Base-by-base conservation (phyloP, 2,329 filamentous ascomycete species). In the Cercospora sesami region DNA sequence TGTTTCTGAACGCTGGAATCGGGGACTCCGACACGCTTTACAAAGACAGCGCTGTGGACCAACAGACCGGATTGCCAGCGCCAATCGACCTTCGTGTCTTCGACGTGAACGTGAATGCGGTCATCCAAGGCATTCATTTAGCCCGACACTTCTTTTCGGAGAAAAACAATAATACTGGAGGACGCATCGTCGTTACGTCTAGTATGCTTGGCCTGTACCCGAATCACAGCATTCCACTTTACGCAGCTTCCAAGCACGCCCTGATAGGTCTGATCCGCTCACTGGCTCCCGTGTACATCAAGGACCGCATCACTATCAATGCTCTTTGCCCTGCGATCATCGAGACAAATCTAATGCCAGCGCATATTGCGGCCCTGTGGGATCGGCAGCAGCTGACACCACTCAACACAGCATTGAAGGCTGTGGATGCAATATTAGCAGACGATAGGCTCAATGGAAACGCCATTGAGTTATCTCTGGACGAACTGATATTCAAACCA, bases 1-100 rank as follows among this genome's bases (percentile, higher is more conserved):
- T 78, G 69, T 80, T 81, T 39, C 78, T 80, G 4, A 83, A 83
- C 71, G 81, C 81, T 3, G 81, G 81, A 0, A 80, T 82, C 28
- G 80, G 78, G 21, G 81, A 82, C 59, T 72, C 75, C 9, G 78
- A 81, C 63, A 72, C 74, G 28, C 68, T 82, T 23, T 81, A 81
- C 53, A 76, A 78, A 36, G 77, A 80, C 61, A 72, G 78, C 31
- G 76, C 76, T 8, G 60, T 79, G 51, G 70, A 73, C 28, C 60
- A 59, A 14, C 23, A 53, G 10, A 73, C 72, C 1, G 70, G 69
- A 1, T 53, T 74, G 7, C 75, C 80, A 8, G 78, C 76, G 65
- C 74, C 74, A n/a, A 63, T 81, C 69, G 77, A 80, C 67, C 75
- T 81, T 21, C 78, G 77, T 66, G 78, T 75, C 4, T 72, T 82